A percentile compares a stretch with the other conserved stretches of the same genome.
These are phyloP conservation scores for Hypoxylon lienhwacheense DNA, from an alignment of 495 filamentous ascomycete genomes.

Conservation along the genomic window DNA sequence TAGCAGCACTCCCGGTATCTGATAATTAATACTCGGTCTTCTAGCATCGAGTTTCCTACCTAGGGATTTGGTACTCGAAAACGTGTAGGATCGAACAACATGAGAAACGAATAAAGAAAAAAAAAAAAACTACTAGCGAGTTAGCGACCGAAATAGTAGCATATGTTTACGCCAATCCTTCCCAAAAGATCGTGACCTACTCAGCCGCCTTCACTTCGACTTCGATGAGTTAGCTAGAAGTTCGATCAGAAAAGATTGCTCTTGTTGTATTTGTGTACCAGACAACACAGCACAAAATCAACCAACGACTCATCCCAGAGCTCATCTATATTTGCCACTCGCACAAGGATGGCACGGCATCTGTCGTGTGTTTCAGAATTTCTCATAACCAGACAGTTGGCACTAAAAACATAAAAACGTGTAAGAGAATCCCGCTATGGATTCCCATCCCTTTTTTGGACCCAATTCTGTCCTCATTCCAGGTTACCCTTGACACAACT, in stretches of 20 bases:
- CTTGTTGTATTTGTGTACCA: constrained; percentile 5
- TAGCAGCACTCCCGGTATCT: too few relatives aligned
- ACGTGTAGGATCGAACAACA: too few relatives aligned
- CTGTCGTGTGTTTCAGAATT: constrained; percentile 15
- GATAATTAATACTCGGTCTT: not conserved
- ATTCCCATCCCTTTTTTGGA: constrained; percentile 19
- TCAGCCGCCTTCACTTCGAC: constrained; percentile 4
- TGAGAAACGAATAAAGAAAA: too few relatives aligned
- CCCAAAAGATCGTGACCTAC: constrained; percentile 7
- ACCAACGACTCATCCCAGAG: not conserved
- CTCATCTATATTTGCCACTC: constrained; percentile 20
- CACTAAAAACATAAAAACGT: constrained; percentile 3
- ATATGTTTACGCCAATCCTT: not conserved
- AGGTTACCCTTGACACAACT: not conserved
- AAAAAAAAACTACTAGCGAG: not conserved
- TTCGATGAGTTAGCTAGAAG: constrained; percentile 30
- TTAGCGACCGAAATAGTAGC: not conserved
- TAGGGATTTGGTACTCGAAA: too few relatives aligned
- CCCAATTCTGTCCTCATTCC: constrained; percentile 25
- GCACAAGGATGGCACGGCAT: constrained; percentile 12
- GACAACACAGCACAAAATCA: constrained; percentile 1
- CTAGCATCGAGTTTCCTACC: not conserved
- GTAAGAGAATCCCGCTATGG: not conserved
- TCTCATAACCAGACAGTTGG: constrained; percentile 19
- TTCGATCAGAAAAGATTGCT: constrained; percentile 32